Base-by-base conservation (phyloP, 2,329 filamentous ascomycete species). In the Venturia asperata region DNA sequence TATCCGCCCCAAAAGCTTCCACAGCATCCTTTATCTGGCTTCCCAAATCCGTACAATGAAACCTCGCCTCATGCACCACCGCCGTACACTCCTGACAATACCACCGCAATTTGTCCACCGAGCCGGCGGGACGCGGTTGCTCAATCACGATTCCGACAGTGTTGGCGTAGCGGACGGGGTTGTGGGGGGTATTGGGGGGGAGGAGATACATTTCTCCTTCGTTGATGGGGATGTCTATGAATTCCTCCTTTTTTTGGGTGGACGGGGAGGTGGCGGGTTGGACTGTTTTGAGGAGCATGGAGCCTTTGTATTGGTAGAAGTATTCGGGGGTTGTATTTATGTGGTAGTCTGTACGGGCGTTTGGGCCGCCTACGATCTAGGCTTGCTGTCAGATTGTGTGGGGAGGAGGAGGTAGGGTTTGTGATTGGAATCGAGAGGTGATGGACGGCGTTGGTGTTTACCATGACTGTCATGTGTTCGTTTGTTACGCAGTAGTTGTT, bases 401-500 rank as follows among this genome's bases (percentile, higher is more conserved):
- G 17, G 7, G 43, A 19, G 55, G 19, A 39, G n/a, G 17, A 49
- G 21, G 17, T 5, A 62, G 19, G 60, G 15, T 13, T 39, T 7
- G 60, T n/a, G n/a, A n/a, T 3, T 39, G 5, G 13, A 10, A n/a
- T 13, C 1, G 61, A 24, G 13, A 52, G 6, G 39, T 19, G 74
- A 72, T 6, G 73, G 15, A 15, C 39, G 49, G 43, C 41, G 45
- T 39, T 61, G 21, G 34, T 66, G 69, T 71, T 62, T 72, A 88
- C 87, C 90, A 94, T 94, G 74, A 94, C 89, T 52, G 88, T 92
- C 67, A 93, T 85, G 72, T 85, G 84, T 65, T 89, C 84, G 74
- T 96, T 89, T 80, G 96, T 96, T 72, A 97, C 91, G 79, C 92
- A 97, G 81, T 94, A 95, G 80, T 97, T 97, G 80, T 97, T 97